Conservation (phyloP, 305 asterid species). For the Fraxinus velutina region DNA sequence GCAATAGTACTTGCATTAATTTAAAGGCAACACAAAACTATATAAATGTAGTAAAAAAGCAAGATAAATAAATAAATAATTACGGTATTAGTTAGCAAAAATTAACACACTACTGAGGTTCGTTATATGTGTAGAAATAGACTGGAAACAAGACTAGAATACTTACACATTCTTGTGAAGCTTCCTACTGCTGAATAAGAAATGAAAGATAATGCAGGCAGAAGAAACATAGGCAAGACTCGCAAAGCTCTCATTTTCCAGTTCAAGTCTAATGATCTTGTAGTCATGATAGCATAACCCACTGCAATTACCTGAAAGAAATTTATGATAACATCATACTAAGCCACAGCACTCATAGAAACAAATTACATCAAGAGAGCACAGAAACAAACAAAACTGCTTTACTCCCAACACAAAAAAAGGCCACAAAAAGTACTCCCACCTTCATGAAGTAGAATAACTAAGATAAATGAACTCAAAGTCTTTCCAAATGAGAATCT, state of each 20-base stretch:
- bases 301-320: constrained; percentile 40
- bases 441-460: no score
- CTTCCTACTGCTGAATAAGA: constrained; percentile 29
- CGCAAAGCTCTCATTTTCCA: constrained; percentile 49
- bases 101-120: neutral
- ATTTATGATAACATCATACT: neutral
- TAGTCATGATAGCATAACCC: constrained; percentile 12
- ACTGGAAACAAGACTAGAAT: neutral
- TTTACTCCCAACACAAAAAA: neutral
- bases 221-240: constrained; percentile 46
- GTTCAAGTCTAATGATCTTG: constrained; percentile 41
- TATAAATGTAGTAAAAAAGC: neutral
- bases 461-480: no score
- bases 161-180: constrained; percentile 45
- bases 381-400: neutral
- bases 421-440: neutral
- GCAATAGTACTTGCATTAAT: neutral
- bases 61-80: neutral
- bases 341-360: neutral
- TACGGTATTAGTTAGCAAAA: neutral
- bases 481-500: no score
- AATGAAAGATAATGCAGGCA: constrained; percentile 38
- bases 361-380: neutral
- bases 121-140: neutral
- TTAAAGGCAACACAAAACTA: neutral